A percentile compares a stretch with the other conserved stretches of the same genome.
phyloP scores from a whole-genome alignment of 1,139 yeast species.

The Groenewaldozyma sp. region DNA sequence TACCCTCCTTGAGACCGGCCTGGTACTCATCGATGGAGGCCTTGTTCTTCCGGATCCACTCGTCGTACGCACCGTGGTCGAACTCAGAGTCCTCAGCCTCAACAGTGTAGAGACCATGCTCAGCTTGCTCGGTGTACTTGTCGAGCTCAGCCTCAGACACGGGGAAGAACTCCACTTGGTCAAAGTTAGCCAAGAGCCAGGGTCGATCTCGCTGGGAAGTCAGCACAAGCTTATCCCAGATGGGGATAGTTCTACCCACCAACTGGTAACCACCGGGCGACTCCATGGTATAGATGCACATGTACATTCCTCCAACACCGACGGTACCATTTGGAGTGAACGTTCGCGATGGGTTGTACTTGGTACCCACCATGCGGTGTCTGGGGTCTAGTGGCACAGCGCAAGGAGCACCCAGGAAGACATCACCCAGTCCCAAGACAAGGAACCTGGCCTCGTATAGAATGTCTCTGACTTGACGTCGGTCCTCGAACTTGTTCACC shows the following conservation, averaged over 20 bases:
- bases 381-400: slow-evolving; percentile 97
- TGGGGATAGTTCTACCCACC: slow-evolving; percentile 93
- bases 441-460: slow-evolving; percentile 80
- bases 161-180: slow-evolving; percentile 90
- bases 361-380: slow-evolving; percentile 83
- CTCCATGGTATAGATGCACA: slow-evolving; percentile 97
- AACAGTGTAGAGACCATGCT: slow-evolving; percentile 71
- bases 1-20: slow-evolving; percentile 64
- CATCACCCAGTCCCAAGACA: slow-evolving; percentile 94
- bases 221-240: slow-evolving; percentile 88
- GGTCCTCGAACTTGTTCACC: slow-evolving; percentile 63
- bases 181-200: slow-evolving; percentile 87
- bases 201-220: slow-evolving; percentile 58
- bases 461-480: slow-evolving; percentile 72
- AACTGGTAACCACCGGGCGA: slow-evolving; percentile 98
- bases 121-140: slow-evolving; percentile 56
- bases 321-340: slow-evolving; percentile 95
- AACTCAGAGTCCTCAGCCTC: slow-evolving; percentile 70
- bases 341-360: slow-evolving; percentile 93
- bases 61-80: slow-evolving; percentile 67
- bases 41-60: slow-evolving; percentile 68
- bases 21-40: slow-evolving; percentile 66
- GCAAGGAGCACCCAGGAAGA: slow-evolving; percentile 95
- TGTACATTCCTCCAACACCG: slow-evolving; percentile 96
- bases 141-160: slow-evolving; percentile 80